Base-by-base conservation (phyloP, 768 basidiomycete species). In the Mycena crocata region DNA sequence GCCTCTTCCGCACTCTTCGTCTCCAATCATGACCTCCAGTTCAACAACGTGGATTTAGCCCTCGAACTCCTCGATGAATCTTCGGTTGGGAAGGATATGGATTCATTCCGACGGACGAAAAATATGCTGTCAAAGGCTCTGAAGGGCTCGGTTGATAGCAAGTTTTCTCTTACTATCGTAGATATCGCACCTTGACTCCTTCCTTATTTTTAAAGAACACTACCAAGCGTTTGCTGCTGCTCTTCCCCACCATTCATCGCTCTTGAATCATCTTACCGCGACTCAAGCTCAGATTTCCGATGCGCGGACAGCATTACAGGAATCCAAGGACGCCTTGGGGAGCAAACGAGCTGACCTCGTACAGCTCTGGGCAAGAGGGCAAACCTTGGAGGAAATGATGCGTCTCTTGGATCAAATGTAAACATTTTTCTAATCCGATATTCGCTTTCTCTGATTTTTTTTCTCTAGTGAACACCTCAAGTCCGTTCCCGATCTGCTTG, bases 201-300 rank as follows among this genome's bases (percentile, higher is more conserved):
- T 52, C 42, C 46, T 30, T 34, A n/a, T n/a, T 64, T 61, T 67
- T 69, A n/a, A 78, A 93, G 93, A 91, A 72, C 92, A 98, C 73
- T 98, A 96, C 76, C 91, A 97, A 78, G 90, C 96, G 3, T 99
- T 98, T 77, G 95, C 95, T 45, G 90, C 95, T n/a, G 91, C 96
- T 0, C 82, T 99, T 26, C 95, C 96, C 0, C 94, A 95, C 70
- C 98, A 99, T 76, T 87, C 93, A 2, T 86, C 90, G 3, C 83
- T 98, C 15, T 72, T 96, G 42, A 86, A 80, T 49, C 91, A 94
- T 62, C 85, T 99, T 5, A 82, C 83, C 17, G 84, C 87, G 35
- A 88, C 93, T 5, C 96, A 97, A 77, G 79, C 82, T 0, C 92
- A 98, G 71, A 87, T 96, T 39, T 82, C 85, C 24, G 86, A 87